Conservation (phyloP, 2,329 filamentous ascomycete species). For the Conoideocrella luteorostrata region DNA sequence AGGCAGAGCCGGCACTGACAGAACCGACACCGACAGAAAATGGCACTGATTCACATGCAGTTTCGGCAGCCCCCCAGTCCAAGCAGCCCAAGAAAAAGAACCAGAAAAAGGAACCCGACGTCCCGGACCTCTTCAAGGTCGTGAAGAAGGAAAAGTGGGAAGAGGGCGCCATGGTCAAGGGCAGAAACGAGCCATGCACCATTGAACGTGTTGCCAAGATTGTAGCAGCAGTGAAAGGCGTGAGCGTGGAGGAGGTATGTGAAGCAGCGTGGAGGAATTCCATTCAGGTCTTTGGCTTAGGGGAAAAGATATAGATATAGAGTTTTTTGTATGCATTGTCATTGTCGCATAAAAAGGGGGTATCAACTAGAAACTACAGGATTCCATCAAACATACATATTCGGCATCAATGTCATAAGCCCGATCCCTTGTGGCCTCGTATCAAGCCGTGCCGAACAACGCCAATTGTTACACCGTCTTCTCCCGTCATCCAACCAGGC, state of each 20-base stretch:
- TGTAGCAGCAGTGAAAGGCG: constrained; percentile 77
- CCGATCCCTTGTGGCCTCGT: constrained; percentile 49
- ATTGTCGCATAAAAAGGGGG: constrained; percentile 12
- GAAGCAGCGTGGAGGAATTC: constrained; percentile 85
- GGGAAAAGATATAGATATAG: constrained; percentile 19
- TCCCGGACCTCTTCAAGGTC: constrained; percentile 67
- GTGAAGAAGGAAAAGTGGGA: constrained; percentile 97
- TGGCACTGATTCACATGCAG: constrained; percentile 12
- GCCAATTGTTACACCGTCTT: constrained; percentile 71
- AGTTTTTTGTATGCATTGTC: constrained; percentile 3
- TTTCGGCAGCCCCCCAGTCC: constrained; percentile 17
- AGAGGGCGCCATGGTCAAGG: constrained; percentile 84
- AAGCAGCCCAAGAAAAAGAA: constrained; percentile 37
- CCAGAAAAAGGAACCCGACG: constrained; percentile 56
- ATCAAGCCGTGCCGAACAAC: constrained; percentile 63
- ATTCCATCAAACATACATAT: constrained; percentile 13
- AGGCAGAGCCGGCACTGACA: constrained; percentile 18
- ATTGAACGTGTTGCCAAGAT: constrained; percentile 85
- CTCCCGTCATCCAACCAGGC: constrained; percentile 88
- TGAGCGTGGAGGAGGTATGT: constrained; percentile 73
- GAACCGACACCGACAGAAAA: constrained; percentile 19
- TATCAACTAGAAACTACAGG: constrained; percentile 21
- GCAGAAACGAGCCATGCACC: constrained; percentile 84
- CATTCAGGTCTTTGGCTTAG: constrained; percentile 68
- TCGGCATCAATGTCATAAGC: constrained; percentile 31